Base-by-base conservation (phyloP, 2,329 filamentous ascomycete genomes). In the Cadophora luteo-olivacea region DNA sequence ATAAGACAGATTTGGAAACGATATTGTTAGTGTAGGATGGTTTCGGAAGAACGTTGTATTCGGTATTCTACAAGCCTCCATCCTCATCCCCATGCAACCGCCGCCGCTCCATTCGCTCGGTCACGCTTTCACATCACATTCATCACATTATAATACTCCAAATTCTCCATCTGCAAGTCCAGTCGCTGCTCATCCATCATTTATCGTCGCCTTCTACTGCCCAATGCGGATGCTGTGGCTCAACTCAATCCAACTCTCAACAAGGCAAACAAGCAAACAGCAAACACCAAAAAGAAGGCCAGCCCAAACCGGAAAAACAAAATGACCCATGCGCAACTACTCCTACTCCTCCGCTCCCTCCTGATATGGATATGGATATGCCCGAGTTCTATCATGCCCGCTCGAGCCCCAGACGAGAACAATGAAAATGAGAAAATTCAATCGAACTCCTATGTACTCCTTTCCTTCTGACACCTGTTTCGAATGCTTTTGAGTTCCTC, bases 391-490 rank as follows among this genome's bases (percentile, higher is more conserved):
- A 60, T 60, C 22, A 45, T 58, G 33, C 57, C 22, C 57, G 22
- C 57, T 38, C 33, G 22, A 38, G 22, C n/a, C 22, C 55, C 57
- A 60, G 22, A 38, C 12, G 32, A 45, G n/a, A 55, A 29, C 25
- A 14, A 24, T 22, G 19, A 2, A 2, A 60, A 41, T 8, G 19
- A 24, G n/a, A 41, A 60, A 38, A 24, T 29, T 22, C 54, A 62
- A 62, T 33, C 29, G 32, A 33, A 22, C 57, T 24, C 45, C 41
- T 33, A 62, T 62, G 58, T 62, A 62, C 60, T 62, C 60, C 60
- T 32, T 62, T 62, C 60, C 60, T 29, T 62, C 16, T 36, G 25
- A 62, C 60, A 49, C 60, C 60, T 32, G 24, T 33, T 62, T 62
- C 19, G 41, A 24, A 62, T 62, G 60, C 60, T 62, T 62, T 62